Evolutionary conservation across 805 yeast genomes (phyloP), one percentile per base, ranked within the genome.

Genomic region (Myxozyma kluyveri): DNA sequence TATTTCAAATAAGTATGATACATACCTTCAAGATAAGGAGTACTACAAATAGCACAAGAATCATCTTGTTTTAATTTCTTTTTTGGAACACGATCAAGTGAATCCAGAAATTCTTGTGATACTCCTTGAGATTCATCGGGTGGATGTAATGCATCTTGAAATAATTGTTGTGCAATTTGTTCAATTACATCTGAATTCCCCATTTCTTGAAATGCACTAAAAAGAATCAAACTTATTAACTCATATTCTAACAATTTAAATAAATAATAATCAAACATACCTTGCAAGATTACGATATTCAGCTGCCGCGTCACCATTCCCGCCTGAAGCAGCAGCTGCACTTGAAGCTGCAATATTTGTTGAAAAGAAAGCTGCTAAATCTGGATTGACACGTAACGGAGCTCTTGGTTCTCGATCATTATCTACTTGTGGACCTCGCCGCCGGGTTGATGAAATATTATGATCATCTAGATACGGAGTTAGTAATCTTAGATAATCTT

Each of bases 21-120:
- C 56, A 14, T 36, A 56, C 60, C 60, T 31, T 82, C 84, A 2
- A 77, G 71, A 62, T 81, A 90, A 52, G 77, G 79, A 57, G 78
- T 79, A 19, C 93, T 85, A 62, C 98, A 90, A 36, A 90, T 90
- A 0, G 96, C 84, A 67, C 97, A 90, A 17, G 82, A 76, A 47
- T 86, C 88, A 7, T 54, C 53, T n/a, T 39, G 24, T 44, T 72
- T 63, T 14, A 75, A 57, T 9, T 72, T 70, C 50, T 69, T 72
- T 31, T 74, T 70, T 1, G 79, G 71, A 0, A 90, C 81, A 52
- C 98, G 69, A 24, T 88, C 96, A 47, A 90, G 73, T 0, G 84
- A 72, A 63, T 89, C 97, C 4, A 91, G 69, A 62, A 80, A 88
- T 39, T 76, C 77, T 56, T 85, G 86, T 9, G 81, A 71, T 3